Evolutionary conservation across 2,329 filamentous ascomycete species (phyloP).

Genomic region (Ramularia endophylla): DNA sequence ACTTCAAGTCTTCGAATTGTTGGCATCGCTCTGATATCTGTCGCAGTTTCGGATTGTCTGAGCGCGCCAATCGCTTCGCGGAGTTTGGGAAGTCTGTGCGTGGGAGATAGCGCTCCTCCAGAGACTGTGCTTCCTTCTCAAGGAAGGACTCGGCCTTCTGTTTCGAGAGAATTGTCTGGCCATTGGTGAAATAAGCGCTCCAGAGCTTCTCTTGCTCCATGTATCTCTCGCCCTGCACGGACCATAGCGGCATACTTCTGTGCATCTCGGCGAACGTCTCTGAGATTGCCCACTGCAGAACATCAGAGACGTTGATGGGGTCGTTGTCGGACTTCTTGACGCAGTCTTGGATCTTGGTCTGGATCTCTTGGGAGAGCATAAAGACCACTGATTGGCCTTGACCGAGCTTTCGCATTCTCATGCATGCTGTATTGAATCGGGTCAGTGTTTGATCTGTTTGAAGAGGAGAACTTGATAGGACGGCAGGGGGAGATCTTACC

Average conservation of each 20-base stretch:
- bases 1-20: constrained; percentile 16
- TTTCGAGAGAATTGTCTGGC: constrained; percentile 24
- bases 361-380: constrained; percentile 54
- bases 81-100: constrained; percentile 1
- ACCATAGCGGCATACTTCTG: constrained; percentile 54
- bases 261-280: constrained; percentile 50
- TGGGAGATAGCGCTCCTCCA: constrained; percentile 43
- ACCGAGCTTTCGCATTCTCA: constrained; percentile 65
- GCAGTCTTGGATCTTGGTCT: constrained; percentile 42
- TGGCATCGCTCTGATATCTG: constrained; percentile 32
- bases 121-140: constrained; percentile 63
- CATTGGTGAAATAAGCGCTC: constrained; percentile 3
- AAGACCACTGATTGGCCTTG: constrained; percentile 61
- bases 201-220: constrained; percentile 22
- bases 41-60: constrained; percentile 43
- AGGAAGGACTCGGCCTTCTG: constrained; percentile 52
- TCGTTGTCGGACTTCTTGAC: background rate
- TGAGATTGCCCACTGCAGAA: constrained; percentile 54
- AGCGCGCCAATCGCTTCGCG: constrained; percentile 27
- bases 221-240: constrained; percentile 51
- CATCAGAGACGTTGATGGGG: constrained; percentile 46
- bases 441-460: too few species aligned
- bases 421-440: constrained; percentile 47
- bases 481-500: constrained; percentile 32
- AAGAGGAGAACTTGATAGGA: too few species aligned